Conservation (phyloP, 768 basidiomycete species). For the Phlegmacium glaucopus region DNA sequence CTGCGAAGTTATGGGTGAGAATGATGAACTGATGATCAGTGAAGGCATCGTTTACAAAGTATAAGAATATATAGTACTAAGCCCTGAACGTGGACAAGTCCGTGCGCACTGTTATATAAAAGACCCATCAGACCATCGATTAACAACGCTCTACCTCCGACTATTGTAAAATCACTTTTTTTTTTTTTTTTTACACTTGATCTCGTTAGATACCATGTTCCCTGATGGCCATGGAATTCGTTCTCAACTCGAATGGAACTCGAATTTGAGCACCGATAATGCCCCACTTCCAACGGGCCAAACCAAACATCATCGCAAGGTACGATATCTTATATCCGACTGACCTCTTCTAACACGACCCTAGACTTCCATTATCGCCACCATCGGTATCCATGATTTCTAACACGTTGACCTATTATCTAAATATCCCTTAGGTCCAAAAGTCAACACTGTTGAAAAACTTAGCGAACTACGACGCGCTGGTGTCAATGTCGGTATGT, state of each 20-base stretch:
- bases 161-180: slow-evolving; percentile 9
- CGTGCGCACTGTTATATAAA: too few species aligned
- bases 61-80: slow-evolving; percentile 28
- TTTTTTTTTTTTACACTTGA: slow-evolving; percentile 17
- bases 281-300: slow-evolving; percentile 70
- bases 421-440: slow-evolving; percentile 61
- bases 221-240: slow-evolving; percentile 57
- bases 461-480: slow-evolving; percentile 80
- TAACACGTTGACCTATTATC: slow-evolving; percentile 7
- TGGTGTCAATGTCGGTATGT: slow-evolving; percentile 96
- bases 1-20: slow-evolving; percentile 72
- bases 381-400: slow-evolving; percentile 70
- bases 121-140: too few species aligned
- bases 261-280: slow-evolving; percentile 70
- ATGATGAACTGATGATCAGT: slow-evolving; percentile 84
- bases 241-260: slow-evolving; percentile 92
- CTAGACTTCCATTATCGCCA: slow-evolving; percentile 98
- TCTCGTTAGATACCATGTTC: slow-evolving; percentile 42
- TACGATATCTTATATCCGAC: slow-evolving; percentile 22
- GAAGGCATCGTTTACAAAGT: slow-evolving; percentile 87
- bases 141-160: slow-evolving; percentile 20
- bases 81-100: too few species aligned
- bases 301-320: slow-evolving; percentile 91
- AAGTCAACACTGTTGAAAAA: slow-evolving; percentile 90
- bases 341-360: not conserved